These are phyloP conservation scores for Aspergillus carlsbadensis DNA, from an alignment of 495 filamentous ascomycete species.

Conservation along the genomic window DNA sequence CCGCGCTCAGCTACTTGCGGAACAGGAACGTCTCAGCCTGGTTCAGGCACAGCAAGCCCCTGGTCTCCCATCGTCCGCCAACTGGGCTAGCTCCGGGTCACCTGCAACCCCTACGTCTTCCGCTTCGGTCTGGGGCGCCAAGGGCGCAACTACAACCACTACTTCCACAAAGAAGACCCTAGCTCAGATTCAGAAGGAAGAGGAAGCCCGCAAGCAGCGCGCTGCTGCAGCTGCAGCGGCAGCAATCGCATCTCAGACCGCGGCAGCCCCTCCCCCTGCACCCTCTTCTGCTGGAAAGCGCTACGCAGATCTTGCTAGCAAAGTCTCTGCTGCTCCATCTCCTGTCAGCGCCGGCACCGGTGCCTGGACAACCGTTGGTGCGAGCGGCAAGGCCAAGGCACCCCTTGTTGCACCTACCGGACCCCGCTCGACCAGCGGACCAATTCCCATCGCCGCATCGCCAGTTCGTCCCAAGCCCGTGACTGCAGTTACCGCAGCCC, in stretches of 20 bases:
- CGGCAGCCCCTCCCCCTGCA: conserved; percentile 48
- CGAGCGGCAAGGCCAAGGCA: conserved; percentile 84
- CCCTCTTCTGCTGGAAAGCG: conserved; percentile 68
- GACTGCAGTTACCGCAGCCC: conserved; percentile 23
- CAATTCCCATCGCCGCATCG: conserved; percentile 38
- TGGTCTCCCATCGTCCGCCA: conserved; percentile 83
- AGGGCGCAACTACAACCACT: conserved; percentile 44
- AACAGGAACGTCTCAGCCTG: conserved; percentile 79
- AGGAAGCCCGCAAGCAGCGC: conserved; percentile 83
- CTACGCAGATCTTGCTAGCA: conserved; percentile 93
- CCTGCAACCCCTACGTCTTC: conserved; percentile 54
- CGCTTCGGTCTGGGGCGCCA: conserved; percentile 66
- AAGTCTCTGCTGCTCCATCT: conserved; percentile 50
- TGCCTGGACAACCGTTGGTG: conserved; percentile 97
- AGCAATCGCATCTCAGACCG: conserved; percentile 24
- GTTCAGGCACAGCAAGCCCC: conserved; percentile 56
- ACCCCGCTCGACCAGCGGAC: conserved; percentile 56
- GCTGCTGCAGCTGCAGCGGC: conserved; percentile 56
- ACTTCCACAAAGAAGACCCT: conserved; percentile 77
- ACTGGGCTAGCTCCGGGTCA: conserved; percentile 79
- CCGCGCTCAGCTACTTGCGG: conserved; percentile 62
- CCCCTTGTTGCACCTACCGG: conserved; percentile 57
- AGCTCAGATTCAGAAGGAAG: conserved; percentile 94
- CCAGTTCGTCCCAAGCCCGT: conserved; percentile 43
- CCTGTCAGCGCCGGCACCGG: conserved; percentile 40